Evolutionary conservation across 1,284 basidiomycete species (phyloP), one percentile per base, ranked within the genome.

Genomic region (Abortiporus biennis): DNA sequence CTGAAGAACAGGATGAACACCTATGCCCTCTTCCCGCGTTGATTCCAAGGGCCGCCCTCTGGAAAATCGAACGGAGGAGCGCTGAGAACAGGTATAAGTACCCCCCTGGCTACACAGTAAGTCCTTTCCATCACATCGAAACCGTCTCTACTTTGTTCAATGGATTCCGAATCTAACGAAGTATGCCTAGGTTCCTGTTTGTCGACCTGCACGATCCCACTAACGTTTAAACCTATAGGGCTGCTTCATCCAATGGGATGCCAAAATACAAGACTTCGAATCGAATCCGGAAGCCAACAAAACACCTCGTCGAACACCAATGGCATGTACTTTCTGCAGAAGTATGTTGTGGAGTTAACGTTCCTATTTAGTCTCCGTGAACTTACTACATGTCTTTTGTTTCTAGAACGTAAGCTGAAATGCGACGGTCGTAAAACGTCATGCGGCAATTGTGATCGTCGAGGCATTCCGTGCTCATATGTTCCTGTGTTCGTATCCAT

Each of bases 301-400:
- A 22, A 43, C 40, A 4, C 50, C 50, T 2, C 43, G 45, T 23
- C 38, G 50, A 30, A 44, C 49, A 12, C 45, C 47, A 29, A 51
- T 51, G 50, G 50, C 50, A 12, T 51, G 50, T 39, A 47, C 45
- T 3, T 47, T 46, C 29, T 51, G 50, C 34, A 29, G 50, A 17
- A 51, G 50, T 51, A n/a, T n/a, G n/a, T n/a, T n/a, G n/a, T n/a
- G n/a, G n/a, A n/a, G 45, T 19, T 47, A 23, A 21, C 32, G 9
- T 48, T 21, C 4, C 43, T 20, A 13, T 34, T 12, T 36, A 15
- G 12, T 29, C n/a, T n/a, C 25, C 25, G 21, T 27, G 6, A 17
- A 8, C 20, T 27, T n/a, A 29, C 27, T n/a, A 8, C 40, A 29
- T 41, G 40, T 24, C 12, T 33, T 32, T 34, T 23, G 31, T 27